These are phyloP conservation scores for Russula lepida DNA, from an alignment of 768 basidiomycete species.

Conservation along the genomic window DNA sequence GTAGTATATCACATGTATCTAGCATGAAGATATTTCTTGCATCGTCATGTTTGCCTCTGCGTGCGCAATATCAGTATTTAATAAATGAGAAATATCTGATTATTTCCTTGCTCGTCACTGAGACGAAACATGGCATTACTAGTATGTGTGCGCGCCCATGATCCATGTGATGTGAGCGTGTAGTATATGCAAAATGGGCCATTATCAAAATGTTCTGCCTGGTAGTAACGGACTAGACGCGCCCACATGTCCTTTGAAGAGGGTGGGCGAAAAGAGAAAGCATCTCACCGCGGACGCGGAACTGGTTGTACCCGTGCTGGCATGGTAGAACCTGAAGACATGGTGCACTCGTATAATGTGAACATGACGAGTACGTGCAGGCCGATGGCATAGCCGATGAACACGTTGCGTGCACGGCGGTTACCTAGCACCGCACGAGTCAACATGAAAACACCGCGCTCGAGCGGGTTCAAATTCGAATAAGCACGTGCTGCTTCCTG, in stretches of 20 bases:
- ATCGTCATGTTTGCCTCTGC: background rate
- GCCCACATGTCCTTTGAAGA: background rate
- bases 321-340: conserved; percentile 34
- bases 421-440: conserved; percentile 85
- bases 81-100: conserved; percentile 9
- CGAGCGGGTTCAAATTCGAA: conserved; percentile 83
- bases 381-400: conserved; percentile 77
- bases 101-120: background rate
- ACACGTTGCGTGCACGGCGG: conserved; percentile 80
- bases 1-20: background rate
- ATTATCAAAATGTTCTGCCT: background rate
- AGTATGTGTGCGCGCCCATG: background rate
- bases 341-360: conserved; percentile 66
- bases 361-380: conserved; percentile 78
- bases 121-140: background rate
- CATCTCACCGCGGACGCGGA: conserved; percentile 31
- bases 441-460: conserved; percentile 76
- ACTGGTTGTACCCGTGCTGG: conserved; percentile 39
- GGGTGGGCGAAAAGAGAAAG: background rate
- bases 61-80: background rate
- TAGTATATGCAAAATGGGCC: background rate
- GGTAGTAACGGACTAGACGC: background rate
- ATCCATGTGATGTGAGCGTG: background rate
- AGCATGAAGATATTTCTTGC: background rate
- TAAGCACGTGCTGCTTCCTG: conserved; percentile 96